Base-by-base conservation (phyloP, 2,329 filamentous ascomycete species). In the Corynespora cassiicola region DNA sequence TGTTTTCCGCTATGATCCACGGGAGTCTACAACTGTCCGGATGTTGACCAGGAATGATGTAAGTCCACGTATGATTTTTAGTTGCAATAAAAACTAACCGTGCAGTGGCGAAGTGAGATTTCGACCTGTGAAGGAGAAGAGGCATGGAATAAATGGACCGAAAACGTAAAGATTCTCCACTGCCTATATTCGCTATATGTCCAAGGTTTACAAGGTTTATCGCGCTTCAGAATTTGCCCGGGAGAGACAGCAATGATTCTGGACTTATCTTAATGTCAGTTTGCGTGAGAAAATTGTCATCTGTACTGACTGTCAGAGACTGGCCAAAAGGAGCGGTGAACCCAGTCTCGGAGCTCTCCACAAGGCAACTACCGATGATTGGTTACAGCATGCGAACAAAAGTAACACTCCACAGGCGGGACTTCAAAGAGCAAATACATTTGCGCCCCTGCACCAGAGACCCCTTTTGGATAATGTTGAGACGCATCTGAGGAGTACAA, bases 191-290 rank as follows among this genome's bases (percentile, higher is more conserved):
- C n/a, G n/a, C n/a, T n/a, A n/a, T n/a, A n/a, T n/a, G n/a, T n/a
- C n/a, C n/a, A n/a, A n/a, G n/a, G n/a, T n/a, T n/a, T n/a, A n/a
- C n/a, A n/a, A n/a, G n/a, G n/a, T n/a, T n/a, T n/a, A n/a, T n/a
- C n/a, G n/a, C n/a, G n/a, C n/a, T n/a, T n/a, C n/a, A n/a, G n/a
- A n/a, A n/a, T n/a, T n/a, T n/a, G n/a, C n/a, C n/a, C n/a, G n/a
- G n/a, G n/a, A n/a, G n/a, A n/a, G n/a, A n/a, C n/a, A 24, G 22
- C 14, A 17, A 11, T n/a, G 41, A 36, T 30, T 30, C 25, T 14
- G 47, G 47, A 6, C 17, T 51, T 2, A 15, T 51, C n/a, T 20
- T 51, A 5, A 27, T 51, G 47, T 51, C 31, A 36, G 39, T 25
- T 11, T 18, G 18, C n/a, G 7, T 31, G 8, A 20, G 12, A 4